Conservation (phyloP, 306 rosid genomes). For the Vigna radiata region DNA sequence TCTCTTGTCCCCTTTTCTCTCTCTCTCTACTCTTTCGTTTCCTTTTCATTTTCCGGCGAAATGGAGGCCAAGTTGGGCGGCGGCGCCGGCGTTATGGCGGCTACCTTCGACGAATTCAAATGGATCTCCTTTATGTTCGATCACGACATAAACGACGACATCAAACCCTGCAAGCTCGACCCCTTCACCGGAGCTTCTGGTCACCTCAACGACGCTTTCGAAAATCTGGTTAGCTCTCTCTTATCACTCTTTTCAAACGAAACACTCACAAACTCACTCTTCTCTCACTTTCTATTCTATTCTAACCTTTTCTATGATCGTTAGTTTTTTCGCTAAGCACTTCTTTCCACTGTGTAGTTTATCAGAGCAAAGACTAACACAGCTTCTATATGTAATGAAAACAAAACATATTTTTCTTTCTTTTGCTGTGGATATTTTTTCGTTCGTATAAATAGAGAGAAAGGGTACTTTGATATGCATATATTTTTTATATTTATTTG, state of each 20-base stretch:
- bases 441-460: too few relatives aligned
- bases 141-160: conserved; percentile 15
- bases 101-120: conserved; percentile 48
- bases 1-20: conserved; percentile 48
- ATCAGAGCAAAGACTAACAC: too few relatives aligned
- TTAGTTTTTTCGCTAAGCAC: too few relatives aligned
- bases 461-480: too few relatives aligned
- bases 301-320: neutral
- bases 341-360: too few relatives aligned
- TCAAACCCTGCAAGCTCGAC: conserved; percentile 50
- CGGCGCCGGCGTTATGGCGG: neutral
- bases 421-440: too few relatives aligned
- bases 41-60: conserved; percentile 34
- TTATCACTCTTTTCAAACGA: conserved; percentile 34
- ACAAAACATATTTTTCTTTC: too few relatives aligned
- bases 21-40: conserved; percentile 25
- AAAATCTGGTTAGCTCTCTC: conserved; percentile 61
- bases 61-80: conserved; percentile 52
- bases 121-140: conserved; percentile 54
- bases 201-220: conserved; percentile 44
- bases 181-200: conserved; percentile 44
- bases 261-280: neutral
- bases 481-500: too few relatives aligned
- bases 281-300: neutral
- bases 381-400: too few relatives aligned